Evolutionary conservation across 352 stramenopile species (phyloP), one percentile per base, ranked within the genome.

Genomic region (Globisporangium alternatum): DNA sequence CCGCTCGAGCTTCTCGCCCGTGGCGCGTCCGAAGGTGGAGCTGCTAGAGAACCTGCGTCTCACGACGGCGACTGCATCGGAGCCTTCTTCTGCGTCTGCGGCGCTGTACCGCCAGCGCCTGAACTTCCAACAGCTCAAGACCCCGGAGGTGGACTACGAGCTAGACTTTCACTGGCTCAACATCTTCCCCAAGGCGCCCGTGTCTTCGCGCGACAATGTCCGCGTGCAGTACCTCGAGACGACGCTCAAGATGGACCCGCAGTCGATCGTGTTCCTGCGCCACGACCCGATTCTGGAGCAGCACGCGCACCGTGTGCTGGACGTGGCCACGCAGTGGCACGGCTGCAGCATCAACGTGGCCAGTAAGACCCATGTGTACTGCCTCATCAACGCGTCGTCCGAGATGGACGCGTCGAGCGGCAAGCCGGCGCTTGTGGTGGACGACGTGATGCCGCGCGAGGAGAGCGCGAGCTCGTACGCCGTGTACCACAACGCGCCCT

Each of bases 161-260:
- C 69, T 92, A 9, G 78, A 94, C 67, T 94, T 89, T 65, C 72
- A 82, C 69, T 92, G 86, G 83, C 72, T 82, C 62, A 86, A 92
- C 70, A 81, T 83, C 21, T 94, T 84, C 65, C 86, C 86, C 2
- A 94, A 94, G 67, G 82, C 83, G 6, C 86, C 86, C 0, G 60
- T 89, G n/a, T 53, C 31, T 0, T 17, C 39, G 21, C 31, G 67
- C 0, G 83, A 93, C 35, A 54, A 63, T 9, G 72, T 72, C 31
- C 80, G 85, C 15, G 67, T 83, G 8, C 75, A 78, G 51, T 86
- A 78, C 33, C 67, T 94, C n/a, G 63, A 81, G 39, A 72, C 74
- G 13, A 73, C 70, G 3, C 68, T 90, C n/a, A 83, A 86, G 57
- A 58, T 91, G 45, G 81, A 91, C 60, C 72, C 77, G 17, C 73